These are phyloP conservation scores for Keqinozyma sinolaborantium DNA, from an alignment of 1,139 yeast species.

Conservation along the genomic window DNA sequence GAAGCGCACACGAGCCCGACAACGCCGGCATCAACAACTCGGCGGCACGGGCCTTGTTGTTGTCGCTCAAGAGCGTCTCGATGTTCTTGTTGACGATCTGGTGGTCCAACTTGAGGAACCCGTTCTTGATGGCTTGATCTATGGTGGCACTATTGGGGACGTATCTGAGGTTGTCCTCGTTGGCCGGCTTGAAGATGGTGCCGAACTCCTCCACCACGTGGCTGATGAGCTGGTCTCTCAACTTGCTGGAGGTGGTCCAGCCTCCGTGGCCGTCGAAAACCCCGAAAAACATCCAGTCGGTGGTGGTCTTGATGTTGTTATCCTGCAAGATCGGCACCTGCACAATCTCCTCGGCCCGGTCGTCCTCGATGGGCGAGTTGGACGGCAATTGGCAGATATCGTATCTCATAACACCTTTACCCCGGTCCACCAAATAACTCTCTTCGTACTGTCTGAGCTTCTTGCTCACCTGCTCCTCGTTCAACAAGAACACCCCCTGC, in stretches of 20 bases:
- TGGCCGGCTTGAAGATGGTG: constrained; percentile 56
- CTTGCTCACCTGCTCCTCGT: constrained; percentile 71
- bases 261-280: constrained; percentile 98
- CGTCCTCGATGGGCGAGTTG: constrained; percentile 94
- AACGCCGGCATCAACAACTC: constrained; percentile 87
- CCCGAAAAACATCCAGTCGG: constrained; percentile 96
- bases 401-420: constrained; percentile 88
- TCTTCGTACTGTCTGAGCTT: constrained; percentile 75
- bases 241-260: constrained; percentile 84
- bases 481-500: constrained; percentile 46
- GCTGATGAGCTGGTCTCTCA: constrained; percentile 74
- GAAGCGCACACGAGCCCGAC: constrained; percentile 90
- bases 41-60: constrained; percentile 59
- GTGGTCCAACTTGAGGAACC: constrained; percentile 80
- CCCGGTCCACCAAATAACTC: constrained; percentile 74
- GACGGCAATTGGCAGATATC: constrained; percentile 89
- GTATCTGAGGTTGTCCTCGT: constrained; percentile 45
- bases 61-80: constrained; percentile 61
- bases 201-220: constrained; percentile 78
- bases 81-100: constrained; percentile 80
- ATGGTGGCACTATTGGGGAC: constrained; percentile 66
- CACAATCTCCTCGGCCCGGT: constrained; percentile 80
- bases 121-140: constrained; percentile 77
- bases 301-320: constrained; percentile 49
- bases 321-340: constrained; percentile 69